Percentiles rank a stretch among this genome's conserved stretches.
Conservation (phyloP, 2,329 filamentous ascomycete genomes). For the Fusarium nygamai region DNA sequence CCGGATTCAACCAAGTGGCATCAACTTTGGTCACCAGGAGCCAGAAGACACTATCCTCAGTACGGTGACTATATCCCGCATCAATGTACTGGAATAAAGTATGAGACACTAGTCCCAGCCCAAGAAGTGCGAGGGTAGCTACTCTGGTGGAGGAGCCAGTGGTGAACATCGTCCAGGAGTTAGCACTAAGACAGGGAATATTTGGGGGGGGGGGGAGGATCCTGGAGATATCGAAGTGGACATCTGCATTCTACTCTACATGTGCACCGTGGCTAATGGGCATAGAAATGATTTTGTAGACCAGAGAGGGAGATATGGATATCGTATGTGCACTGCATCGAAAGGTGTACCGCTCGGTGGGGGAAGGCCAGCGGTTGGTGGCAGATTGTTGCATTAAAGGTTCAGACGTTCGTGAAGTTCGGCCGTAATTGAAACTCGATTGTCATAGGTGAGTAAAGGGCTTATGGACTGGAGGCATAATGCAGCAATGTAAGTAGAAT, state of each 20-base stretch:
- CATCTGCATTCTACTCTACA: not conserved
- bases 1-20: not conserved
- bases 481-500: not conserved
- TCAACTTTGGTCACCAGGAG: not conserved
- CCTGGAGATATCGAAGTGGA: not conserved
- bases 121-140: not conserved
- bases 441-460: not conserved
- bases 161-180: no score
- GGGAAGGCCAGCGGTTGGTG: not conserved
- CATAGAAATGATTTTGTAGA: not conserved
- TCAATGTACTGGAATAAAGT: not conserved
- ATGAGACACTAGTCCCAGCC: not conserved
- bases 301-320: not conserved
- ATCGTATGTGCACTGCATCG: not conserved
- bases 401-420: not conserved
- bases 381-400: not conserved
- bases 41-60: not conserved
- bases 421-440: not conserved
- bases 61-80: not conserved
- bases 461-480: no score
- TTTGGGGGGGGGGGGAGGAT: not conserved
- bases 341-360: not conserved
- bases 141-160: not conserved
- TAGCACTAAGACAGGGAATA: not conserved
- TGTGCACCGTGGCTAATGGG: not conserved